Evolutionary conservation across 192 early-diverging fungal genomes (phyloP).

Genomic region (Chytriomyces hyalinus): DNA sequence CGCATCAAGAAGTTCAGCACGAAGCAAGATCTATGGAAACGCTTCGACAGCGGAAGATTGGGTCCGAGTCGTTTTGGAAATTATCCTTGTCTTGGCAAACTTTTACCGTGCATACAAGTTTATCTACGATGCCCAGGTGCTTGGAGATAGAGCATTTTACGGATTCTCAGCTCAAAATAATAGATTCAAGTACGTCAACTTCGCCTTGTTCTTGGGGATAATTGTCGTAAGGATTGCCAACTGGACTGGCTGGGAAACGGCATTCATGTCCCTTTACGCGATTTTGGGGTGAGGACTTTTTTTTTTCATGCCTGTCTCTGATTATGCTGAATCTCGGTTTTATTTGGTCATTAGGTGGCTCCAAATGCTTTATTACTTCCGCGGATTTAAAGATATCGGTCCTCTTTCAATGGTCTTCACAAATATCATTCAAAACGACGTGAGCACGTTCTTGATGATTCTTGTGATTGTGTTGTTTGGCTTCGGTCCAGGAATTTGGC

Average conservation of each 20-base stretch:
- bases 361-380: constrained; percentile 26
- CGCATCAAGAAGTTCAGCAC: neutral
- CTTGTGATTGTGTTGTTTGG: constrained; percentile 17
- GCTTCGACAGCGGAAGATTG: neutral
- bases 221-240: constrained; percentile 7
- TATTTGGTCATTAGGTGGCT: constrained; percentile 19
- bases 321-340: neutral
- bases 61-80: constrained; percentile 16
- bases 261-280: neutral
- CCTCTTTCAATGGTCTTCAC: constrained; percentile 27
- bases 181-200: constrained; percentile 27
- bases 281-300: constrained; percentile 13
- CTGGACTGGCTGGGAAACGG: neutral
- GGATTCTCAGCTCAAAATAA: constrained; percentile 27
- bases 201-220: constrained; percentile 6
- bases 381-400: constrained; percentile 21
- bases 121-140: neutral
- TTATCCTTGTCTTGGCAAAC: constrained; percentile 14
- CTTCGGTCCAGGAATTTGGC: constrained; percentile 23
- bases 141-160: neutral
- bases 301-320: neutral
- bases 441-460: constrained; percentile 11
- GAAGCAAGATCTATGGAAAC: neutral
- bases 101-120: neutral
- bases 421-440: constrained; percentile 19